phyloP scores from a whole-genome alignment of 2,329 filamentous ascomycete genomes.

The Beauveria scarabaeidicola region DNA sequence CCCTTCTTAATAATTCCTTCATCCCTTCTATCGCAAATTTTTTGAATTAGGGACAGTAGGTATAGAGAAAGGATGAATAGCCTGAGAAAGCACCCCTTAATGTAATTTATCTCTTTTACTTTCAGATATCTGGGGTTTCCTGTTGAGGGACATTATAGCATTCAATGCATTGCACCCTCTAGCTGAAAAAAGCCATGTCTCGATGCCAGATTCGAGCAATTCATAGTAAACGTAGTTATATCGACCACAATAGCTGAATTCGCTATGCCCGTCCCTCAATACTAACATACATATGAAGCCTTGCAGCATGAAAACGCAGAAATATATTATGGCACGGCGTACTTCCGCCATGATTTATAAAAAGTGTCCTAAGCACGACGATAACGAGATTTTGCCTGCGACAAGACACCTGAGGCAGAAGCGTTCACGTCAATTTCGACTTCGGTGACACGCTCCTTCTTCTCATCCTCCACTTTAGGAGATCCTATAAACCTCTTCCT shows the following conservation, averaged over 20 bases:
- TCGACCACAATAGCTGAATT: background rate
- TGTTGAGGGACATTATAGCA: background rate
- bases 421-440: conserved; percentile 23
- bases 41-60: background rate
- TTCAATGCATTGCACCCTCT: background rate
- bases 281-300: no score
- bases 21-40: background rate
- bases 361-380: background rate
- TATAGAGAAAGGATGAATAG: background rate
- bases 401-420: conserved; percentile 20
- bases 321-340: background rate
- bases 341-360: background rate
- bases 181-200: background rate
- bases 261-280: background rate
- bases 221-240: background rate
- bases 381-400: background rate
- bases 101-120: background rate
- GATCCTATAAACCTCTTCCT: conserved; percentile 59
- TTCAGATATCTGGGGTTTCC: background rate
- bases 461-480: conserved; percentile 23
- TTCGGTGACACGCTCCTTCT: conserved; percentile 20
- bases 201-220: background rate
- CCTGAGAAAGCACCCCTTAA: background rate
- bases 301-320: no score
- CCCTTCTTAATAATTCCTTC: background rate